These are phyloP conservation scores for Phaeophleospora eucalypticola DNA, from an alignment of 2,329 filamentous ascomycete species.

Conservation along the genomic window DNA sequence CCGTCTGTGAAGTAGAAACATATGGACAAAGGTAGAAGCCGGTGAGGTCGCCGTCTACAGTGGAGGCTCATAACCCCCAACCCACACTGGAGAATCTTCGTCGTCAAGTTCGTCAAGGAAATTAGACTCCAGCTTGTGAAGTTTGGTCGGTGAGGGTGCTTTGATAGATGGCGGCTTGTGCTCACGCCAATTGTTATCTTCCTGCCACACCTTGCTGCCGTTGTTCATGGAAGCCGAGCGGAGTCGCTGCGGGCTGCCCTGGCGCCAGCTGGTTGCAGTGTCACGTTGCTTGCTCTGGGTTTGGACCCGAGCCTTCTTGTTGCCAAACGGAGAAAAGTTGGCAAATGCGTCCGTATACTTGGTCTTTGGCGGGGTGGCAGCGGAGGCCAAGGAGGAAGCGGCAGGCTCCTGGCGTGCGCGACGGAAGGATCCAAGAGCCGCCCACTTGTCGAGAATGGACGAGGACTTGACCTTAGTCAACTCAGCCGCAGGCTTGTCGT, in stretches of 20 bases:
- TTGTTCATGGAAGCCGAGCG: constrained; percentile 36
- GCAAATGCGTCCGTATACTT: constrained; percentile 32
- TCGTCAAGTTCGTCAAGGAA: constrained; percentile 34
- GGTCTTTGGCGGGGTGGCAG: constrained; percentile 31
- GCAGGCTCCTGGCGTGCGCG: constrained; percentile 57
- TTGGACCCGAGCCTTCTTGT: constrained; percentile 31
- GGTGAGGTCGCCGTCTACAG: constrained; percentile 12
- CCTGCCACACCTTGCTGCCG: constrained; percentile 38
- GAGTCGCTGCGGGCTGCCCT: constrained; percentile 25
- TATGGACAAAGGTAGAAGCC: constrained; percentile 15
- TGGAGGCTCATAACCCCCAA: constrained; percentile 66
- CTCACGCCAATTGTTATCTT: constrained; percentile 49
- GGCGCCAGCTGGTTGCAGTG: constrained; percentile 30
- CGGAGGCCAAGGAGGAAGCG: constrained; percentile 32
- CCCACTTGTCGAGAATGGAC: constrained; percentile 75
- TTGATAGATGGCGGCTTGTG: constrained; percentile 31
- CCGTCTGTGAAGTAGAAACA: constrained; percentile 7
- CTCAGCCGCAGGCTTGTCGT: constrained; percentile 45
- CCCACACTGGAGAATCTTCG: constrained; percentile 80
- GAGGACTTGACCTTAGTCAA: constrained; percentile 58
- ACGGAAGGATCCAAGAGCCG: constrained; percentile 77
- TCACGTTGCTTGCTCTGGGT: constrained; percentile 28
- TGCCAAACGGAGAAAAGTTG: constrained; percentile 31
- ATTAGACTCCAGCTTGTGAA: constrained; percentile 29
- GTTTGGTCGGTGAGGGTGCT: constrained; percentile 18